Percentiles rank a stretch among this genome's conserved stretches.
These are phyloP conservation scores for Nakazawaea sp. DNA, from an alignment of 805 yeast species.

Conservation along the genomic window DNA sequence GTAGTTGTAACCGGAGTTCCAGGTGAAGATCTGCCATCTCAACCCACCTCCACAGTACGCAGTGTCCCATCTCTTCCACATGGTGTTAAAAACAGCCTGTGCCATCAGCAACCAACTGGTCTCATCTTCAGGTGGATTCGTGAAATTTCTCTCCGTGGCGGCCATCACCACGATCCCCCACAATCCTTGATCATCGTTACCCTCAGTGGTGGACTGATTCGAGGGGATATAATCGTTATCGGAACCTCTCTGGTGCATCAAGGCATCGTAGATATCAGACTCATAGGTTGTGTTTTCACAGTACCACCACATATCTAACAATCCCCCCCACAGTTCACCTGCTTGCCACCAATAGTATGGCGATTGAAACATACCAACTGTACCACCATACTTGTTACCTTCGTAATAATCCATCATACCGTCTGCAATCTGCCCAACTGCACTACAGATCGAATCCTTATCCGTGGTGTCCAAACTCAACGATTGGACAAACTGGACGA, in stretches of 20 bases:
- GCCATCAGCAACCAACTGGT: conserved; percentile 81
- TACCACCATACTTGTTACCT: conserved; percentile 60
- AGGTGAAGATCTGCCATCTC: conserved; percentile 92
- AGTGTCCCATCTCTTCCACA: conserved; percentile 85
- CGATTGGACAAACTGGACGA: neutral
- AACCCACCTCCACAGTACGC: conserved; percentile 77
- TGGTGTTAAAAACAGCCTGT: conserved; percentile 86
- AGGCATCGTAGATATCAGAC: conserved; percentile 48
- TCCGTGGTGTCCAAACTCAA: conserved; percentile 4
- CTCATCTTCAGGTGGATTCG: conserved; percentile 51
- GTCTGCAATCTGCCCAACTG: conserved; percentile 41
- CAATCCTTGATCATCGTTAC: conserved; percentile 96
- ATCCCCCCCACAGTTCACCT: conserved; percentile 89
- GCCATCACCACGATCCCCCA: conserved; percentile 94
- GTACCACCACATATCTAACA: conserved; percentile 71
- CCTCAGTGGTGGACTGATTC: conserved; percentile 88
- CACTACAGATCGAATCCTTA: conserved; percentile 39
- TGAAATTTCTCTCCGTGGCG: conserved; percentile 85
- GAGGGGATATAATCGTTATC: conserved; percentile 77
- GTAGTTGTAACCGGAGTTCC: conserved; percentile 93
- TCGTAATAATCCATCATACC: conserved; percentile 69
- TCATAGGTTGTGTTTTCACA: conserved; percentile 67
- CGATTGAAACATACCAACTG: conserved; percentile 77
- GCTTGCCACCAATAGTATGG: conserved; percentile 99
- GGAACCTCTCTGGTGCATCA: conserved; percentile 68